Conservation (phyloP, 2,329 filamentous ascomycete genomes). For the Chaetomium globosum region DNA sequence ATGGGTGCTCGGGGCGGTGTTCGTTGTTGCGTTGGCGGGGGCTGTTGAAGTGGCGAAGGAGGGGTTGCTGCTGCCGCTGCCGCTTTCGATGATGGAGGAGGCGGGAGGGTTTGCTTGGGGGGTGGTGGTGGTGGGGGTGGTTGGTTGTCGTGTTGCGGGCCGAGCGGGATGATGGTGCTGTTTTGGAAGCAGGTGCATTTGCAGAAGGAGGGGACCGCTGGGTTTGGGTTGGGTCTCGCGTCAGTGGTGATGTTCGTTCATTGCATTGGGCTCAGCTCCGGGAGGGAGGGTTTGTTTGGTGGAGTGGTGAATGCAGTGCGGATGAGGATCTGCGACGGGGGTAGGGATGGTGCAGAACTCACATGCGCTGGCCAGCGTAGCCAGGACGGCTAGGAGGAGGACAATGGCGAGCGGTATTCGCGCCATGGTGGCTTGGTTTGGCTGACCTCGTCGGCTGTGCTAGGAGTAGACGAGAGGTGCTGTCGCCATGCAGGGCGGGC, state of each 20-base stretch:
- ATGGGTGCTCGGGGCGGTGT: conserved; percentile 24
- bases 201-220: conserved; percentile 66
- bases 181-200: conserved; percentile 73
- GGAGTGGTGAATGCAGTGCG: neutral
- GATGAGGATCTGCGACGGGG: conserved; percentile 9
- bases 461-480: neutral
- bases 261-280: neutral
- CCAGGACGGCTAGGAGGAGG: conserved; percentile 27
- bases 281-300: conserved; percentile 31
- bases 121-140: conserved; percentile 37
- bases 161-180: conserved; percentile 66
- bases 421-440: conserved; percentile 28
- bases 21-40: conserved; percentile 21
- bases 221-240: neutral
- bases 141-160: conserved; percentile 46
- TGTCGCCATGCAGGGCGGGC: neutral
- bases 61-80: conserved; percentile 1
- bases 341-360: conserved; percentile 16
- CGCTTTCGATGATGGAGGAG: conserved; percentile 23
- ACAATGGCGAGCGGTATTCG: conserved; percentile 32
- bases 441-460: neutral
- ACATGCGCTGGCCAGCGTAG: conserved; percentile 32
- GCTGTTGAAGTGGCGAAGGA: conserved; percentile 12
- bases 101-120: conserved; percentile 30
- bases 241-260: conserved; percentile 7